Evolutionary conservation across 2,329 filamentous ascomycete species (phyloP), one percentile per base, ranked within the genome.

Genomic region (Colletotrichum graminicola): DNA sequence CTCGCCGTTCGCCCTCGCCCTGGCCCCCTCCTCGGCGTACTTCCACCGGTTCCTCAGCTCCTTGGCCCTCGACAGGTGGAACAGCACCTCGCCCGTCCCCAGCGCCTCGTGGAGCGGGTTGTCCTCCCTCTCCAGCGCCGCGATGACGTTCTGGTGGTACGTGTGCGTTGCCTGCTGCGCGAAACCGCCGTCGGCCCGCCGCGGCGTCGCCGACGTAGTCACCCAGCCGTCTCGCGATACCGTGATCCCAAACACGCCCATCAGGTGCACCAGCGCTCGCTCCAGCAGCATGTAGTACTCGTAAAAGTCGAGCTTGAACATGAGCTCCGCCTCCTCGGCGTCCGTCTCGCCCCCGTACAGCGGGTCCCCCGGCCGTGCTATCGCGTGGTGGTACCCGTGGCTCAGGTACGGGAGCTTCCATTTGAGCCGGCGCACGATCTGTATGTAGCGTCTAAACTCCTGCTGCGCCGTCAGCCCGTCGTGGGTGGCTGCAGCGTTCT

Each of bases 251-350:
- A 90, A 92, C 0, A 93, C 86, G 0, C 85, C 85, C n/a, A 93
- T 85, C 0, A 93, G 82, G 57, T 91, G 87, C 1, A 93, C 90
- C 10, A 94, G 83, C 0, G 91, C 91, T 39, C 92, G 88, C 80
- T 94, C 92, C 8, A 94, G 86, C 45, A 93, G 85, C 62, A 89
- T 89, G 81, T 94, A 94, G 79, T 91, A 94, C 76, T 94, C 92
- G 80, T 92, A 90, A 73, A 94, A 94, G 76, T 94, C 92, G 10
- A 94, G 85, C 78, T 94, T 93, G 83, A 94, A 94, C 85, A 93
- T 93, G 21, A 88, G 85, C 78, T 91, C 89, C 0, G 87, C 87
- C 73, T 88, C 85, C 10, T 77, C 75, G n/a, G 76, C 67, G 32
- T 79, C 77, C 26, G 77, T 75, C 0, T 79, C 75, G 55, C 84